Evolutionary conservation across 176 grass and related monocot genomes (phyloP), one percentile per base, ranked within the genome.

Genomic region (Avena insularis): DNA sequence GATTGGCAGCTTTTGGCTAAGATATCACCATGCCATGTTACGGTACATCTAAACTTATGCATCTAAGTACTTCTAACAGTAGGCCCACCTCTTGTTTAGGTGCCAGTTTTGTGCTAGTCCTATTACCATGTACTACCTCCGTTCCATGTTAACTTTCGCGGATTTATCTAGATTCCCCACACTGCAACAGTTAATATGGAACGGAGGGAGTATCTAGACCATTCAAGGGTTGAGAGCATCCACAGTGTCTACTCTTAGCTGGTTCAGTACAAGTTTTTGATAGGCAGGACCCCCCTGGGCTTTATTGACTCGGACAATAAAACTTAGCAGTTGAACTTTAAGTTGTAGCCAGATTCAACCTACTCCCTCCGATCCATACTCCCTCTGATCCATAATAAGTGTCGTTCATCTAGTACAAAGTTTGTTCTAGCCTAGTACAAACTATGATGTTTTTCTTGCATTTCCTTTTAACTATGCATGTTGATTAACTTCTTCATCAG

Each of bases 1-100:
- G 93, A 94, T 87, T 98, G 96, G 96, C 87, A 90, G 77, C 92
- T 98, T 17, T 66, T 86, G 71, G 96, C 96, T 43, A 96, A 91
- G 60, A 98, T 96, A 92, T 91, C 96, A 83, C 96, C 96, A 77
- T 96, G 96, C 48, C 90, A 98, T 93, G 92, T 96, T 83, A 94
- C 92, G 90, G 93, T 98, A 96, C 68, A 76, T 88, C 86, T 93
- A 84, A 82, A 27, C 20, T 67, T 77, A 17, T 23, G 10, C 33
- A 9, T 86, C 59, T 23, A 33, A 17, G 27, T 79, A 78, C 11
- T 72, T 86, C 9, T 10, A 50, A 20, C 15, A 71, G 12, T 71
- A 83, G 45, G 47, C 54, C 21, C 13, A 43, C 53, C 68, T 74
- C n/a, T 57, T 31, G n/a, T 31, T 80, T 36, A 19, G 35, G 85